Base-by-base conservation (phyloP, 2,329 filamentous ascomycete genomes). In the Penicillium sp. region DNA sequence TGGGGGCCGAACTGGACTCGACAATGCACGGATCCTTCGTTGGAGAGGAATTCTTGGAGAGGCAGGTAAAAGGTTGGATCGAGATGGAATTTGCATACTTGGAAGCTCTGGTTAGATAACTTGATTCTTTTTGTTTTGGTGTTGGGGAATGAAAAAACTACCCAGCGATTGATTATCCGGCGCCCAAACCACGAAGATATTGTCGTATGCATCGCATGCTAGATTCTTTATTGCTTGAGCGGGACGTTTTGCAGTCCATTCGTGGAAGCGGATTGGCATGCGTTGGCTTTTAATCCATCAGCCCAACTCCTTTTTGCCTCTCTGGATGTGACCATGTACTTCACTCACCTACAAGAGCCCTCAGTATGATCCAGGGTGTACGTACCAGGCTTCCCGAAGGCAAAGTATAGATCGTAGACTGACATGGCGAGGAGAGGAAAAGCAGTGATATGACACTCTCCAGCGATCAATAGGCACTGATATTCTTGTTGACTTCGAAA, bases 361-460 rank as follows among this genome's bases (percentile, higher is more conserved):
- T 40, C 19, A 28, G 56, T 46, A 7, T 58, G 56, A 35, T 58
- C 56, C 6, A 58, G 33, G 11, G 51, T 43, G 38, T 58, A 58
- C 1, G 56, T 58, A 14, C 55, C 56, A 1, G 56, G 56, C 35
- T 58, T 58, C 13, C 56, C 48, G 16, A 58, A 58, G 6, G 49
- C 19, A 13, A 58, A 58, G 28, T 45, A 58, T 22, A 58, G 56
- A 45, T 58, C 56, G 33, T 58, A 58, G 16, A 58, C 56, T 6
- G 56, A 53, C 56, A 58, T 58, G 33, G 19, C 7, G 14, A 30
- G 45, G 11, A 14, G 25, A 8, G 28, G 2, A 6, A 2, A 2
- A 48, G 45, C 26, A n/a, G 16, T 13, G 45, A 14, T 11, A 8
- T 10, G 14, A 8, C 8, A 16, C 3, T 46, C 7, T 30, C 11